Evolutionary conservation across 306 rosid species (phyloP), one percentile per base, ranked within the genome.

Genomic region (Dalbergia oliveri): DNA sequence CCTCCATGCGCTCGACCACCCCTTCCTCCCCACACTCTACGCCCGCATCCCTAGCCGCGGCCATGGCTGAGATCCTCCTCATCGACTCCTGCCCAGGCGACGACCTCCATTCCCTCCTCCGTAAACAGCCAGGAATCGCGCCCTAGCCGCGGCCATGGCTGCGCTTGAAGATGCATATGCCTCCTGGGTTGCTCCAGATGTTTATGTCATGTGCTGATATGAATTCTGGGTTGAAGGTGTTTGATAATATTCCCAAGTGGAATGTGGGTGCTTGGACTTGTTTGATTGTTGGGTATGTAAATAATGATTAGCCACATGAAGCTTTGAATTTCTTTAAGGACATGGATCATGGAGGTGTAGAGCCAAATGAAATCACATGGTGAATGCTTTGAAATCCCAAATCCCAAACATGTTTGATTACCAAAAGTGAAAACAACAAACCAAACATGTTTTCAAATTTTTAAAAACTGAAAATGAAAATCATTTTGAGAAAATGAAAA

Each of bases 191-290:
- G 37, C 89, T 91, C 14, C 67, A 88, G 10, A 87, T 90, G 97
- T 90, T 90, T 63, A 84, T 79, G 60, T 86, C 87, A 26, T 83
- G 81, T 56, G 81, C 39, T 26, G 84, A 86, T 83, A 86, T 83
- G 85, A 66, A 56, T 9, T 68, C 71, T 23, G 87, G 81, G 69
- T 31, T 85, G 39, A 87, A 94, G 79, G 86, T 92, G 88, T 94
- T 92, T 80, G 91, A 90, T 69, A 56, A 15, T 50, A 88, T 89
- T 79, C 90, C 94, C 0, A 87, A 90, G 83, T 75, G 87, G 88
- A 94, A 88, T 83, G 91, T 92, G 71, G 96, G 89, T 63, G 98
- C 94, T 75, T 92, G 97, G 96, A 86, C 91, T 76, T 84, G 90
- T 81, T 86, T 94, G 87, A 87, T 94, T 92, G 78, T 88, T 11